A percentile compares a stretch with the other conserved stretches of the same genome.
Conservation (phyloP, 139 green algal species). For the Chlorella vulgaris region DNA sequence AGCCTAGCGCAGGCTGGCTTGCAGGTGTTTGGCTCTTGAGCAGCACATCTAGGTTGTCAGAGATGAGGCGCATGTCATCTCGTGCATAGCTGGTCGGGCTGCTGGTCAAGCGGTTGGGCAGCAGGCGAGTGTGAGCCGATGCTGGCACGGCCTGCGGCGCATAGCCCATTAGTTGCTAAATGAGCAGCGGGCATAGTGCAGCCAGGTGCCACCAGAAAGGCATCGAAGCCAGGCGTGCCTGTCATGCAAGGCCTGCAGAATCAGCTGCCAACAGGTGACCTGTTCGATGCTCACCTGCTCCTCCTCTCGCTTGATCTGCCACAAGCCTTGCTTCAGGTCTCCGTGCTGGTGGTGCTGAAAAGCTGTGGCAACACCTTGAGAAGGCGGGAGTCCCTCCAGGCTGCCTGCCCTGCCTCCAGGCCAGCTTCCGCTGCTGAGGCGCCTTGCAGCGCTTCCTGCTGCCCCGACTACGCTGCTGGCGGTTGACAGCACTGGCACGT, state of each 20-base stretch:
- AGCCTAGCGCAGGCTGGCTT: not conserved
- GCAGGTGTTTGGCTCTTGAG: constrained; percentile 12
- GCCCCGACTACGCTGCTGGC: not conserved
- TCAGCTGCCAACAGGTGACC: too few species aligned
- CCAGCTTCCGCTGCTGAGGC: not conserved
- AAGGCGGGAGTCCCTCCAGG: too few species aligned
- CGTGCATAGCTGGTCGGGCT: not conserved
- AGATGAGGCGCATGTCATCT: constrained; percentile 15
- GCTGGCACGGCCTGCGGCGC: too few species aligned
- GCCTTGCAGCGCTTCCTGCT: not conserved
- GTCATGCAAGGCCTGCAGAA: too few species aligned
- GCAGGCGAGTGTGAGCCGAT: not conserved
- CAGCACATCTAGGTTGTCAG: constrained; percentile 19
- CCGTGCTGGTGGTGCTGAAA: not conserved
- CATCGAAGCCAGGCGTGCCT: too few species aligned
- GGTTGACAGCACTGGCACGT: not conserved
- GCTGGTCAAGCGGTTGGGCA: not conserved
- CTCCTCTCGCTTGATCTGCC: not conserved
- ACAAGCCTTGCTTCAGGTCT: too few species aligned
- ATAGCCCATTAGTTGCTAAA: too few species aligned
- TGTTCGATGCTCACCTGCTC: not conserved
- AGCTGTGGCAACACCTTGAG: not conserved
- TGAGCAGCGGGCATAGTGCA: too few species aligned
- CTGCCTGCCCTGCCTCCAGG: too few species aligned
- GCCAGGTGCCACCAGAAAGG: too few species aligned